A percentile compares a stretch with the other conserved stretches of the same genome.
These are phyloP conservation scores for Monilinia vaccinii-corymbosi DNA, from an alignment of 2,329 filamentous ascomycete species.

Conservation along the genomic window DNA sequence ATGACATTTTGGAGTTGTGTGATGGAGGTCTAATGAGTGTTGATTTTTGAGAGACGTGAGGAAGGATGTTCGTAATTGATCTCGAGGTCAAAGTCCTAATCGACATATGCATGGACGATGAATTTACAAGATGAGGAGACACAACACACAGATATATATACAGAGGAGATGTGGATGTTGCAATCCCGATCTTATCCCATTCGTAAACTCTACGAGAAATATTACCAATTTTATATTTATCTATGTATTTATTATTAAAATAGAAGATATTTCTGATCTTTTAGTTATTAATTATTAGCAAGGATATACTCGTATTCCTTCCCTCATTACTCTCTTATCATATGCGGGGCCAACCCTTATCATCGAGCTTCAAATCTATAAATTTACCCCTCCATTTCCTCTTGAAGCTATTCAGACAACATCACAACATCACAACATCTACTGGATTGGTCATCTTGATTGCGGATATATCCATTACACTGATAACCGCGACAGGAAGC, in stretches of 20 bases:
- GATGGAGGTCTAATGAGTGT: not conserved
- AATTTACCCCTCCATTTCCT: no score
- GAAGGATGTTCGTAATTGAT: not conserved
- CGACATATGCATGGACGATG: not conserved
- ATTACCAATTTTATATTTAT: no score
- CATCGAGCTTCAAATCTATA: no score
- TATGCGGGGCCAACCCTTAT: no score
- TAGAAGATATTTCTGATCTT: no score
- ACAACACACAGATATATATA: not conserved
- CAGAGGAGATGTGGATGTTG: no score
- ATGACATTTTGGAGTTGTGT: constrained; percentile 15
- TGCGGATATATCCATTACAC: not conserved
- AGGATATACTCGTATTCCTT: no score
- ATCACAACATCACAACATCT: not conserved
- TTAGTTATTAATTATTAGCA: no score
- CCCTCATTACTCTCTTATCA: no score
- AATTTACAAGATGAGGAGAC: not conserved
- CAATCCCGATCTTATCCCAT: constrained; percentile 1
- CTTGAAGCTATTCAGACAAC: no score
- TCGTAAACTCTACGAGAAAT: no score
- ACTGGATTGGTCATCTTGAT: not conserved
- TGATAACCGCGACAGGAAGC: not conserved
- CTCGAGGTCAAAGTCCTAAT: not conserved
- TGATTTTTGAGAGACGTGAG: not conserved
- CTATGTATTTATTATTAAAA: no score